Evolutionary conservation across 305 asterid species (phyloP).

Genomic region (Ilex paraguariensis): DNA sequence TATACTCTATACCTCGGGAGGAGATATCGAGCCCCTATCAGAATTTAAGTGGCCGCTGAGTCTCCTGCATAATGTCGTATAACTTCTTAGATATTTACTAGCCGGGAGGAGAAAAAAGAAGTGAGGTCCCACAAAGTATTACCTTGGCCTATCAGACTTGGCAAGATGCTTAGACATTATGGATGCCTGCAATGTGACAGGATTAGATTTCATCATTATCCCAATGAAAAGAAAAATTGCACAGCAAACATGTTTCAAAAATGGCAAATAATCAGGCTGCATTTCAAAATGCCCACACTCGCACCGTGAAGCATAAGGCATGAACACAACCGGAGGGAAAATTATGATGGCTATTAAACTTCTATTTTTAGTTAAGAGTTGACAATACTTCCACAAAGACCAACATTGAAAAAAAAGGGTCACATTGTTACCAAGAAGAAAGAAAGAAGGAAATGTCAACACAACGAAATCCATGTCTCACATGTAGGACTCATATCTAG

Average conservation of each 20-base stretch:
- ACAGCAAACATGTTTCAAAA: neutral
- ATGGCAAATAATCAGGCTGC: too few species aligned
- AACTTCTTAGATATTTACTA: neutral
- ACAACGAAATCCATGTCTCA: too few species aligned
- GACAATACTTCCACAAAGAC: too few species aligned
- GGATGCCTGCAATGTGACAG: slow-evolving; percentile 30
- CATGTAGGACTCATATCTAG: too few species aligned
- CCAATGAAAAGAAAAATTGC: neutral
- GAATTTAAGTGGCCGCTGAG: slow-evolving; percentile 35
- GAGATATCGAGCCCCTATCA: slow-evolving; percentile 30
- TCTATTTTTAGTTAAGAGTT: too few species aligned
- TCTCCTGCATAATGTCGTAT: slow-evolving; percentile 29
- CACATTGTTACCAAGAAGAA: too few species aligned
- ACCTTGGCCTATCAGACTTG: slow-evolving; percentile 45
- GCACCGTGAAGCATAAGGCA: too few species aligned
- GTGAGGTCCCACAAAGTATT: slow-evolving; percentile 4
- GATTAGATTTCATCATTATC: neutral
- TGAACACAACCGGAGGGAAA: too few species aligned
- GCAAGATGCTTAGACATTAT: slow-evolving; percentile 45
- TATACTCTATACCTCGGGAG: slow-evolving; percentile 26
- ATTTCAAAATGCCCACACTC: too few species aligned
- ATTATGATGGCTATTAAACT: too few species aligned
- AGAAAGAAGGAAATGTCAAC: too few species aligned
- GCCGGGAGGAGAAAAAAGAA: neutral
- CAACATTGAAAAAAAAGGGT: too few species aligned